phyloP scores from a whole-genome alignment of 2,329 filamentous ascomycete species.

The Pyrenophora teres region DNA sequence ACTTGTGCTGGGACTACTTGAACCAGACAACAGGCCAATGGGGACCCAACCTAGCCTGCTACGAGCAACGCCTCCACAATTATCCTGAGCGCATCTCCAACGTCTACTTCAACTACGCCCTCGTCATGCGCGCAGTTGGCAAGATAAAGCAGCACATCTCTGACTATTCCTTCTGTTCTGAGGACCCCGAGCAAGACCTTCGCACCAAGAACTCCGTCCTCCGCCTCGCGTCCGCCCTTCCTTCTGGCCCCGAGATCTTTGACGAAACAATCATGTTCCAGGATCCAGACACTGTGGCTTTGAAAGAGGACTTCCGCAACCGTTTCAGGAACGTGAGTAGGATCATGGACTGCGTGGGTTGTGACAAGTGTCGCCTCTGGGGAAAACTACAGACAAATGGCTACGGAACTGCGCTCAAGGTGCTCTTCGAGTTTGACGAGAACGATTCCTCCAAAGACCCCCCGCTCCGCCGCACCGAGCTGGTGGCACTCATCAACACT shows the following conservation, averaged over 20 bases:
- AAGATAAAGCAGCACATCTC: slow-evolving; percentile 84
- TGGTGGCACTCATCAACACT: slow-evolving; percentile 94
- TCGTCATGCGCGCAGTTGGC: slow-evolving; percentile 87
- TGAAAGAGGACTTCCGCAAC: slow-evolving; percentile 97
- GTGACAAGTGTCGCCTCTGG: slow-evolving; percentile 98
- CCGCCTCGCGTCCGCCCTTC: slow-evolving; percentile 72
- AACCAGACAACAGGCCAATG: slow-evolving; percentile 94
- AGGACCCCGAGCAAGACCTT: slow-evolving; percentile 77
- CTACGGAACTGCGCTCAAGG: slow-evolving; percentile 92
- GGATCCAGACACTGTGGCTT: slow-evolving; percentile 67
- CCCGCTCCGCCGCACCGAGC: slow-evolving; percentile 80
- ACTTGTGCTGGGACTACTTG: slow-evolving; percentile 93
- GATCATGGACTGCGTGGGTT: slow-evolving; percentile 98
- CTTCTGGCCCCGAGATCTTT: slow-evolving; percentile 75
- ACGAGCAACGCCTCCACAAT: slow-evolving; percentile 79
- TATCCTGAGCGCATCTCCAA: slow-evolving; percentile 93
- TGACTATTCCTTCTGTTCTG: slow-evolving; percentile 88
- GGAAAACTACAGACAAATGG: slow-evolving; percentile 95
- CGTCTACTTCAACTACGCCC: slow-evolving; percentile 97
- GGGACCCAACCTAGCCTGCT: slow-evolving; percentile 89
- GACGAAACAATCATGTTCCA: slow-evolving; percentile 97
- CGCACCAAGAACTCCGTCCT: slow-evolving; percentile 81
- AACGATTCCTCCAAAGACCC: slow-evolving; percentile 67
- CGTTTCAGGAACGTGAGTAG: slow-evolving; percentile 96
- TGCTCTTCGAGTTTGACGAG: slow-evolving; percentile 90